These are phyloP conservation scores for Rhodotorula sp. DNA, from an alignment of 1,284 basidiomycete species.

Conservation along the genomic window DNA sequence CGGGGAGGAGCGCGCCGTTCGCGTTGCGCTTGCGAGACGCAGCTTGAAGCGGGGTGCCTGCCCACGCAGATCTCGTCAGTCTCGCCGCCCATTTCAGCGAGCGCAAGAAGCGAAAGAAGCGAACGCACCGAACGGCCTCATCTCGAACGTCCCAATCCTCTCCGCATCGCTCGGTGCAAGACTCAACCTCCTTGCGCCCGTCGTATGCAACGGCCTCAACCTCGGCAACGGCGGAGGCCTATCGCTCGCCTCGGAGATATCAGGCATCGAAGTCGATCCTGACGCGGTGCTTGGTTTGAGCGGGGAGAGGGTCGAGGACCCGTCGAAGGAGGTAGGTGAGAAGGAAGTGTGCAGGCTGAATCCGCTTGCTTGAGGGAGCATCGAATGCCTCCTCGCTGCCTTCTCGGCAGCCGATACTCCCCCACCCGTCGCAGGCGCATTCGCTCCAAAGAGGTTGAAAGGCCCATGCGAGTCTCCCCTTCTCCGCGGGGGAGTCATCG, in stretches of 20 bases:
- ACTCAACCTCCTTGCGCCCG: conserved; percentile 1
- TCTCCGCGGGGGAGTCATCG: conserved; percentile 22
- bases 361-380: conserved; percentile 25
- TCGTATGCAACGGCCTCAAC: conserved; percentile 9
- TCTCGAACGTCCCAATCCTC: not conserved
- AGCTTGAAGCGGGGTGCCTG: conserved; percentile 1
- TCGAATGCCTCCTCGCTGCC: conserved; percentile 15
- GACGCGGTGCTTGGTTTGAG: not conserved
- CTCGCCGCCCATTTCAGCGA: too few species aligned
- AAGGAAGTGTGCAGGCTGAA: conserved; percentile 6
- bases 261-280: conserved; percentile 23
- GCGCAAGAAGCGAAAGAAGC: too few species aligned
- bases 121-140: conserved; percentile 1
- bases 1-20: conserved; percentile 41
- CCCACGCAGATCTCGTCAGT: not conserved
- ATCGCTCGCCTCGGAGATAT: conserved; percentile 14
- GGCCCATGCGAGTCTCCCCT: not conserved
- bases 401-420: not conserved
- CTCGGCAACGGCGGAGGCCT: conserved; percentile 14
- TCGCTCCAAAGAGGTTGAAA: conserved; percentile 30
- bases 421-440: not conserved
- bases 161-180: not conserved
- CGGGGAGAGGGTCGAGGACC: not conserved
- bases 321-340: not conserved
- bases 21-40: conserved; percentile 40